Base-by-base conservation (phyloP, 106 monocot species). In the Chionographis japonica region DNA sequence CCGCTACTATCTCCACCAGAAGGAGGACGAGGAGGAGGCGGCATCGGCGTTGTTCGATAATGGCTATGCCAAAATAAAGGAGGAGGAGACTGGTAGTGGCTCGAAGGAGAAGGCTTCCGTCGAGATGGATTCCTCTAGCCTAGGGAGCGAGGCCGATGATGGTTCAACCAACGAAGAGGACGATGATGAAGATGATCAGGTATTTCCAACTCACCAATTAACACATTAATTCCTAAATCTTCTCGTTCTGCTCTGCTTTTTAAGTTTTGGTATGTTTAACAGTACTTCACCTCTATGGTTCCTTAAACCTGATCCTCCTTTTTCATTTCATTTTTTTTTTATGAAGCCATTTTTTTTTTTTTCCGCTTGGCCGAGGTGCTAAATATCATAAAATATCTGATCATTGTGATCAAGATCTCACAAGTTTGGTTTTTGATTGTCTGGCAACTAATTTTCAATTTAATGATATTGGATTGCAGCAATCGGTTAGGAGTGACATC, bases 1-100 rank as follows among this genome's bases (percentile, higher is more conserved):
- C 2, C 72, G 78, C 16, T 86, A 92, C 69, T 89, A 92, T 69
- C 77, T 80, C 54, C 65, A 83, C 7, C 66, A 92, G 37, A 62
- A 89, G 20, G 88, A 67, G 4, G 49, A 66, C 56, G 55, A 19
- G 18, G 62, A 61, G 43, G 58, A 78, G 43, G 49, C 55, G 27
- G 52, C 5, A 4, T n/a, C n/a, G n/a, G 70, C 52, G 14, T 17
- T 40, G 27, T 1, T 1, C 27, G 27, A 50, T 9, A 52, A 12
- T 12, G 64, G 55, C 4, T 75, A 72, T 2, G 66, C 11, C 53
- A 74, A 69, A 18, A 49, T 40, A 4, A 52, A 69, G 10, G 20
- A 20, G 27, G 77, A 67, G 2, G 70, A 63, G 15, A 63, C 63
- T 19, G 58, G 69, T 46, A 27, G 27, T 27, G 27, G 27, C 27